A percentile compares a stretch with the other conserved stretches of the same genome.
Evolutionary conservation across 2,329 filamentous ascomycete genomes (phyloP).

Genomic region (Diatrype stigma): DNA sequence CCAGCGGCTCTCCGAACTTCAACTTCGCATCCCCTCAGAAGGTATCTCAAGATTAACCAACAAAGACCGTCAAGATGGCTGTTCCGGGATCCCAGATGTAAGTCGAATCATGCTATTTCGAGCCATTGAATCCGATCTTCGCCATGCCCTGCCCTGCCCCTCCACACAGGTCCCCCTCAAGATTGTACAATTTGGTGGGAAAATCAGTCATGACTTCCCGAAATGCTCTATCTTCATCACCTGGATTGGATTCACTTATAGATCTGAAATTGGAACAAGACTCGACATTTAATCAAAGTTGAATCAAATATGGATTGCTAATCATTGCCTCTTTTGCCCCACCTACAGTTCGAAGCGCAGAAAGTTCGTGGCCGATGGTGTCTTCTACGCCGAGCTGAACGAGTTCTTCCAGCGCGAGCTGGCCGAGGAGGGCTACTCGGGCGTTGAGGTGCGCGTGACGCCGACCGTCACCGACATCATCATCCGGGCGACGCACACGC

Average conservation of each 20-base stretch:
- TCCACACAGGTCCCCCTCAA: not conserved
- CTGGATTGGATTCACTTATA: too few relatives aligned
- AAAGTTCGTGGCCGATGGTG: constrained; percentile 96
- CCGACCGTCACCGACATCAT: constrained; percentile 99
- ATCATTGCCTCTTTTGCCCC: constrained; percentile 12
- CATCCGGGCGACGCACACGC: constrained; percentile 99
- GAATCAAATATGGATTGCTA: not conserved
- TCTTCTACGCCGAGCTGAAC: constrained; percentile 99
- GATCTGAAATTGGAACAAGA: too few relatives aligned
- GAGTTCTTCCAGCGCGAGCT: constrained; percentile 99
- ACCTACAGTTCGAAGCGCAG: constrained; percentile 75
- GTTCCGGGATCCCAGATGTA: constrained; percentile 60
- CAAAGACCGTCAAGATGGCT: constrained; percentile 58
- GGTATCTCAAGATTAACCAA: constrained; percentile 32
- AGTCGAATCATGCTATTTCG: constrained; percentile 24
- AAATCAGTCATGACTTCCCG: constrained; percentile 2
- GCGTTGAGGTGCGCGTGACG: constrained; percentile 99
- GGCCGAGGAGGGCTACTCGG: constrained; percentile 99
- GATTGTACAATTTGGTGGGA: constrained; percentile 2
- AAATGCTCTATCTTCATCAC: too few relatives aligned
- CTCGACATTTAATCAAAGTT: too few relatives aligned
- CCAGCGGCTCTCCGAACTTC: constrained; percentile 3
- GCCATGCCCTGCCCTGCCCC: constrained; percentile 9
- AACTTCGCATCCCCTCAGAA: constrained; percentile 25
- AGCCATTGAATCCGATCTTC: not conserved